Base-by-base conservation (phyloP, 2,329 filamentous ascomycete genomes). In the Cadophora sp. region DNA sequence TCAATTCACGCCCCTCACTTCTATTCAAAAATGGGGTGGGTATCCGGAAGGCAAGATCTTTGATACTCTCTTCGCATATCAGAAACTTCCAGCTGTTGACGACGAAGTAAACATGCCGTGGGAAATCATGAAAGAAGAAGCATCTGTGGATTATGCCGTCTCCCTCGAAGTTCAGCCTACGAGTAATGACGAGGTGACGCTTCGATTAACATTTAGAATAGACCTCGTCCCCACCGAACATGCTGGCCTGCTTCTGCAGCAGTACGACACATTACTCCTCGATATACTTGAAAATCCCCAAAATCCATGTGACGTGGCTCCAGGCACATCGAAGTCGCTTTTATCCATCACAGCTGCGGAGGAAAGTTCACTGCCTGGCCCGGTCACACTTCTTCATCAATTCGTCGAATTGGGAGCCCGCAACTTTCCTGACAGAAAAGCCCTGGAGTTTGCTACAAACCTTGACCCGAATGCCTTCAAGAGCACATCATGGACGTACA, bases 51-150 rank as follows among this genome's bases (percentile, higher is more conserved):
- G 87, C 7, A 81, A 85, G 0, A 82, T 96, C 0, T 97, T 97
- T 73, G 94, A 97, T 75, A 95, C 93, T 0, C 83, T 97, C 1
- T 88, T 97, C 68, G 91, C 93, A 0, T 95, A 94, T 75, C 94
- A 97, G 75, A 92, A 92, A 71, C 83, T 67, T 72, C 80, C 62
- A 22, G 72, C 43, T 65, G 68, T 43, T 59, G 69, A 73, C 1
- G 63, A 73, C 19, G 66, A 77, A 0, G 53, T 53, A 43, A 43
- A 37, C 4, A 53, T 76, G 3, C 80, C 83, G 0, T 97, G 92
- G 91, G 81, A 81, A 7, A 71, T 92, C 0, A 70, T 87, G 0
- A 81, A 87, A 19, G 93, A 97, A 68, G 82, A 87, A 62, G 90
- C 91, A 6, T 87, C 84, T 1, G 87, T 92, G 1, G 92, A 97